These are phyloP conservation scores for Globisporangium canariense DNA, from an alignment of 352 stramenopile genomes.

Conservation along the genomic window DNA sequence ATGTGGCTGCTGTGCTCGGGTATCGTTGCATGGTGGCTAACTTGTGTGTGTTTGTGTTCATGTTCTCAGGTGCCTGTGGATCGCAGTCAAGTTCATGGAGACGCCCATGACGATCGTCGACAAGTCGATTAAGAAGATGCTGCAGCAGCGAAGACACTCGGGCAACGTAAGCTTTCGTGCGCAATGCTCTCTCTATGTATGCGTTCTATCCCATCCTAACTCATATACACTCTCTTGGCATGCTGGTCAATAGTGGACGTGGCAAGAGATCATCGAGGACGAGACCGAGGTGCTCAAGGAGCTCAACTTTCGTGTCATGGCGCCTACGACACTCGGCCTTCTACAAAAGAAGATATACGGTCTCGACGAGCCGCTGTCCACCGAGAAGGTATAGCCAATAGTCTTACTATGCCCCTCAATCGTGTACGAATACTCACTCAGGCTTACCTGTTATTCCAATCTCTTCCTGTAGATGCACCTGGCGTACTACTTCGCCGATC, in stretches of 20 bases:
- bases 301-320: conserved; percentile 57
- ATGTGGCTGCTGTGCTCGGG: background rate
- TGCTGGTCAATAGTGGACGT: conserved; percentile 45
- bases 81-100: conserved; percentile 72
- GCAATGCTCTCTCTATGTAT: too few species aligned
- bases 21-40: background rate
- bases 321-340: conserved; percentile 36
- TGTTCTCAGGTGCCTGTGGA: conserved; percentile 52
- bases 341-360: conserved; percentile 46
- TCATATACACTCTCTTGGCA: too few species aligned
- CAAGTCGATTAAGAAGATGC: conserved; percentile 60
- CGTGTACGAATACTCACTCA: background rate
- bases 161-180: conserved; percentile 45
- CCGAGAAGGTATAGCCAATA: conserved; percentile 8
- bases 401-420: too few species aligned
- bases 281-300: conserved; percentile 41
- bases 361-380: conserved; percentile 6
- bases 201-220: background rate
- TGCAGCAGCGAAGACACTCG: conserved; percentile 50
- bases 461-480: conserved; percentile 31
- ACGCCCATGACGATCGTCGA: conserved; percentile 49
- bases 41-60: background rate
- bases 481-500: conserved; percentile 56
- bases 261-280: conserved; percentile 50
- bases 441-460: background rate